Base-by-base conservation (phyloP, 345 rosid genomes). In the Euclidium syriacum region DNA sequence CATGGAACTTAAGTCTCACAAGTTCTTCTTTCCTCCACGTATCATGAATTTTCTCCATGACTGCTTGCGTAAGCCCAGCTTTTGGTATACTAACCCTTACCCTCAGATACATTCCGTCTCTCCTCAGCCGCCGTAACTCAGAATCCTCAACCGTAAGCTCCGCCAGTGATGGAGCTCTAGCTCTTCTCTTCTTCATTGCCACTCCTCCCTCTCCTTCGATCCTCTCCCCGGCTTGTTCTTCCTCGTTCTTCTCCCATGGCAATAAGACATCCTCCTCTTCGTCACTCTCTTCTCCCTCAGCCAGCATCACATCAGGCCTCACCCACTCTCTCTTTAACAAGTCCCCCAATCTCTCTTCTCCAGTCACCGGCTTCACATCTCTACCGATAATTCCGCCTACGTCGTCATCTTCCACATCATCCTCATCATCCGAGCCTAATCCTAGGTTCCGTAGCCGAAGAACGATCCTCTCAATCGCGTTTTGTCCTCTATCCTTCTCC, bases 1-100 rank as follows among this genome's bases (percentile, higher is more conserved):
- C 99, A 14, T 95, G 97, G 70, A 95, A 95, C 85, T 88, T 95
- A 19, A 95, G 86, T 79, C 94, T 82, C 32, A 85, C 96, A 29
- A 95, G 75, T 76, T 95, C 99, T 58, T 84, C 87, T 73, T 87
- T 95, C 76, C 96, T 84, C 99, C 99, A 95, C 15, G 72, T 80
- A 68, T 86, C 95, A 74, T 95, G 85, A 78, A 95, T 88, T 75
- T 86, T 90, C 76, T 86, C 86, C 78, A 90, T 48, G 47, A 95
- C 86, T 0, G 78, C 85, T 67, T 83, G 78, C 6, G 99, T 95
- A 15, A 90, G 62, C 51, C 99, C 99, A 3, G 99, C 97, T 55
- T 90, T 95, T 0, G 97, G 95, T 3, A 95, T 76, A 68, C 62
- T 95, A 25, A 90, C 75, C 80, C 95, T 86, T 66, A 88, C 96